Evolutionary conservation across 78 protist species (phyloP).

Genomic region (Protostelium mycophagum): DNA sequence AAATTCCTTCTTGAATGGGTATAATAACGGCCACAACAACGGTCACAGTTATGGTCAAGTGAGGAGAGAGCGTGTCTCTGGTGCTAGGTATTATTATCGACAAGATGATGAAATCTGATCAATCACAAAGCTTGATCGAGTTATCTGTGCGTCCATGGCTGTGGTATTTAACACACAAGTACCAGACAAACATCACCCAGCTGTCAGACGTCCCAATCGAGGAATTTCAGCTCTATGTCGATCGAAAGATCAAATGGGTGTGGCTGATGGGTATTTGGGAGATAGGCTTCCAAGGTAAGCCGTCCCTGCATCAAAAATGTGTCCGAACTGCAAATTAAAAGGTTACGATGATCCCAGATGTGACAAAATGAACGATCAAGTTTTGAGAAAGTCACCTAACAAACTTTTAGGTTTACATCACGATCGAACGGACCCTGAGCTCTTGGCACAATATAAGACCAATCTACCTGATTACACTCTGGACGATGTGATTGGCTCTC

Average conservation of each 20-base stretch:
- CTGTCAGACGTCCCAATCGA: background rate
- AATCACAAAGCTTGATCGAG: conserved; percentile 3
- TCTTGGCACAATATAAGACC: conserved; percentile 43
- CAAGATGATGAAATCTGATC: no score
- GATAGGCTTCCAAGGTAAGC: conserved; percentile 65
- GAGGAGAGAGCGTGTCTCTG: no score
- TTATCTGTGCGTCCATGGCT: conserved; percentile 62
- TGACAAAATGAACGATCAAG: no score
- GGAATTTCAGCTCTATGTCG: conserved; percentile 8
- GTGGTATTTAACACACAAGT: conserved; percentile 45
- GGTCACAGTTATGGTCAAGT: no score
- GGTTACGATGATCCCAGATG: background rate
- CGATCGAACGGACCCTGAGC: conserved; percentile 68
- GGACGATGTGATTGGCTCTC: conserved; percentile 87
- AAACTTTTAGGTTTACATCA: conserved; percentile 4
- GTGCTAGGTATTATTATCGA: no score
- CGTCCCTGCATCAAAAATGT: background rate
- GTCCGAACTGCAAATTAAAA: background rate
- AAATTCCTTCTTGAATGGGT: no score
- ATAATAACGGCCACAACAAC: no score
- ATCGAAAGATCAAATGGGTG: conserved; percentile 57
- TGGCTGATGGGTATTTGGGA: conserved; percentile 90
- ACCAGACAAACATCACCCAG: conserved; percentile 25
- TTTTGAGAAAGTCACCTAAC: no score
- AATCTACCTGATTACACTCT: conserved; percentile 49